phyloP scores from a whole-genome alignment of 2,329 filamentous ascomycete species.

The Calonectria honghensis region DNA sequence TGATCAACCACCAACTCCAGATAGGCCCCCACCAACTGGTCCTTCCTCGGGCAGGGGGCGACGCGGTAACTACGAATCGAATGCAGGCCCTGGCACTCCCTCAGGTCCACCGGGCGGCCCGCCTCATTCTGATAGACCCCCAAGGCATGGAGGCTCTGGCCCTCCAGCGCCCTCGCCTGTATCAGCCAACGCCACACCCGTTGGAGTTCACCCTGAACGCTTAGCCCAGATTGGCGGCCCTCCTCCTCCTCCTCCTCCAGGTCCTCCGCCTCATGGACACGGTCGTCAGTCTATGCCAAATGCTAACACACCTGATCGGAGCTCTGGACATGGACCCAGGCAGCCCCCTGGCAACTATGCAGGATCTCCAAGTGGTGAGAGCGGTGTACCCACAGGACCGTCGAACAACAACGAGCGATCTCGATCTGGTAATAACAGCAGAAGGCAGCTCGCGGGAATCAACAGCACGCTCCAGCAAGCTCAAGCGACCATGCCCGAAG shows the following conservation, averaged over 20 bases:
- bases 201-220: slow-evolving; percentile 70
- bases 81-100: slow-evolving; percentile 55
- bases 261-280: slow-evolving; percentile 55
- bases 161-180: slow-evolving; percentile 52
- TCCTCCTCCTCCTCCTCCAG: slow-evolving; percentile 59
- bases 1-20: slow-evolving; percentile 66
- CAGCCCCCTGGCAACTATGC: slow-evolving; percentile 51
- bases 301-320: slow-evolving; percentile 58
- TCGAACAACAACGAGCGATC: slow-evolving; percentile 61
- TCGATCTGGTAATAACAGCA: slow-evolving; percentile 61
- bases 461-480: slow-evolving; percentile 75
- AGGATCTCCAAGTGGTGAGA: slow-evolving; percentile 53
- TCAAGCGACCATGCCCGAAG: slow-evolving; percentile 64
- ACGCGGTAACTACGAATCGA: slow-evolving; percentile 66
- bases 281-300: slow-evolving; percentile 57
- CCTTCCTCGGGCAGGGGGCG: slow-evolving; percentile 70
- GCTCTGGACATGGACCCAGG: slow-evolving; percentile 49
- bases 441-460: slow-evolving; percentile 75
- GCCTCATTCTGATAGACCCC: slow-evolving; percentile 65
- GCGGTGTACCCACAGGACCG: slow-evolving; percentile 60
- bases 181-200: slow-evolving; percentile 52
- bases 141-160: slow-evolving; percentile 60
- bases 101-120: slow-evolving; percentile 52
- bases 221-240: slow-evolving; percentile 66
- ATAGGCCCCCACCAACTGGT: slow-evolving; percentile 72